phyloP scores from a whole-genome alignment of 495 filamentous ascomycete species.

The Neurospora pannonica region DNA sequence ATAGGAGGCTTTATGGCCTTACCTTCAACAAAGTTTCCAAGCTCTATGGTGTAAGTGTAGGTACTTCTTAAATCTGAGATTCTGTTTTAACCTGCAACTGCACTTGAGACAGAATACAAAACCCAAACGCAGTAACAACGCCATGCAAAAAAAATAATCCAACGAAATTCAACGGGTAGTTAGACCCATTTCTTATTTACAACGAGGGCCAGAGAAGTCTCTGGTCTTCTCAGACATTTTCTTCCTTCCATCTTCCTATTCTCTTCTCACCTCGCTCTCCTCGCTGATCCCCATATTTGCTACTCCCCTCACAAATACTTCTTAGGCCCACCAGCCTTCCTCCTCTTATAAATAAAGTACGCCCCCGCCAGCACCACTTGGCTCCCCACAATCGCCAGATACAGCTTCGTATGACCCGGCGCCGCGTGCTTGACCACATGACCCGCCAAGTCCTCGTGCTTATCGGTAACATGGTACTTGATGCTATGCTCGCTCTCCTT shows the following conservation, averaged over 20 bases:
- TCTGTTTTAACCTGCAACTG: background rate
- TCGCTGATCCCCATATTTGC: too few relatives aligned
- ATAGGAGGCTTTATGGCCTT: background rate
- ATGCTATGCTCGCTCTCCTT: conserved; percentile 68
- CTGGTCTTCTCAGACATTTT: background rate
- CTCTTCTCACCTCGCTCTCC: background rate
- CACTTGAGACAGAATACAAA: background rate
- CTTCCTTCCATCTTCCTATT: background rate
- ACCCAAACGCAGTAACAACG: background rate
- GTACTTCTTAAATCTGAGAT: background rate
- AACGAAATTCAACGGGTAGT: background rate
- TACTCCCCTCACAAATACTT: conserved; percentile 62
- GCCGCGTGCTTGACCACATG: conserved; percentile 43
- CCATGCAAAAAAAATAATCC: background rate
- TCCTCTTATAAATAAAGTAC: conserved; percentile 76
- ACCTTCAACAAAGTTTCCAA: background rate
- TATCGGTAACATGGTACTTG: conserved; percentile 61
- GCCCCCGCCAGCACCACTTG: conserved; percentile 59
- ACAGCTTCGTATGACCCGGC: conserved; percentile 62
- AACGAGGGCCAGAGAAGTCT: background rate
- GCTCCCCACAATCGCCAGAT: conserved; percentile 65
- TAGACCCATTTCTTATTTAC: conserved; percentile 9
- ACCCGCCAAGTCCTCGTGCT: conserved; percentile 57
- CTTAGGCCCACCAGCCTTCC: conserved; percentile 65
- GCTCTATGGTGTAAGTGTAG: background rate